Evolutionary conservation across 177 flowering plant species (phyloP), one percentile per base, ranked within the genome.

Genomic region (Vitis hybrid): DNA sequence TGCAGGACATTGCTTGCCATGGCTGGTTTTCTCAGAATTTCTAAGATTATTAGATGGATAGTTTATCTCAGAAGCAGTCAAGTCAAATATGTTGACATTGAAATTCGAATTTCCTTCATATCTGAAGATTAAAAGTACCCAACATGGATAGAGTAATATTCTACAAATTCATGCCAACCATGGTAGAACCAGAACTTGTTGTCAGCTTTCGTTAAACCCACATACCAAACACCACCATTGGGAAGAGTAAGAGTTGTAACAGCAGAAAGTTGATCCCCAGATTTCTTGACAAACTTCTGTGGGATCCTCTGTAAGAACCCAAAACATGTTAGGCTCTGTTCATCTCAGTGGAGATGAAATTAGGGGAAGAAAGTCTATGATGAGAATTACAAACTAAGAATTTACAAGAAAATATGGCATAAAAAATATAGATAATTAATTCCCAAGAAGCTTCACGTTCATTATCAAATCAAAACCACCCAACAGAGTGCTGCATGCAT

Each of bases 91-190:
- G 52, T 65, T 61, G 16, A 84, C 81, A 63, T 12, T 60, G 66
- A 84, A 84, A 55, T 67, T 53, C 2, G 82, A 74, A 65, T 63
- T 75, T 29, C 86, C 86, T 66, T 79, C 76, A 45, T 83, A 83
- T 73, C 56, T 71, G 79, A 83, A 80, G 14, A 79, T 39, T 29
- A 83, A 50, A 80, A 71, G 72, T 75, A 74, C 4, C 81, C 84
- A 60, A 67, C 68, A 49, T 78, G 60, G 13, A 83, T 75, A 5
- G 70, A 59, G 60, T 74, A 77, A 57, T 71, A 66, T 16, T 81
- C 76, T 16, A 77, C 66, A 56, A 83, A 83, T 48, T 79, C 79
- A 13, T 74, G 77, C 86, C 86, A 83, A 10, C 84, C 81, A 15
- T 79, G 76, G 31, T 71, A 61, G 60, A 83, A 79, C 84, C 86